phyloP scores from a whole-genome alignment of 2,329 filamentous ascomycete species.

The Aureobasidium sp. region DNA sequence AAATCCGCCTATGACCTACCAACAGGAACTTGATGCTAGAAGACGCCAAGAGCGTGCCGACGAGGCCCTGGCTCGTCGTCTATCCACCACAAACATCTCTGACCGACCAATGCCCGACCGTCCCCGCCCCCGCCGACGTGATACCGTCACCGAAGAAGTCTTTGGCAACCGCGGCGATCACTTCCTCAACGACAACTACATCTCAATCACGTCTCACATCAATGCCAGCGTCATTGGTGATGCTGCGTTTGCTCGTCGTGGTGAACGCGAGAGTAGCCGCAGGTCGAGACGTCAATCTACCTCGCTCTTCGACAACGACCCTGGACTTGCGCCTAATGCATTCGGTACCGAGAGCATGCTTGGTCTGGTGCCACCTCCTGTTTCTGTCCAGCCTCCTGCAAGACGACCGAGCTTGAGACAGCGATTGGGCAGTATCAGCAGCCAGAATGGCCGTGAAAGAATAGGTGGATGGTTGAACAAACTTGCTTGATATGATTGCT shows the following conservation, averaged over 20 bases:
- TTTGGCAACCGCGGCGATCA: conserved; percentile 49
- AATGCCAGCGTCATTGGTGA: conserved; percentile 27
- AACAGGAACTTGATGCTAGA: conserved; percentile 33
- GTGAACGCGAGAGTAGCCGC: conserved; percentile 26
- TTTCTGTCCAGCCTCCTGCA: neutral
- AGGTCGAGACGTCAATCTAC: conserved; percentile 20
- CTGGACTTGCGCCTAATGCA: conserved; percentile 27
- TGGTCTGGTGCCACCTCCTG: conserved; percentile 16
- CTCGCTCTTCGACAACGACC: conserved; percentile 19
- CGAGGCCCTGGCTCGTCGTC: conserved; percentile 44
- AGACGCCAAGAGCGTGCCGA: conserved; percentile 41
- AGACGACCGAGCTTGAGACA: conserved; percentile 5
- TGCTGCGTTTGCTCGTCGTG: conserved; percentile 25
- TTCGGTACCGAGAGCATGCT: conserved; percentile 31
- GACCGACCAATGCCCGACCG: conserved; percentile 17
- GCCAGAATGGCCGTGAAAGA: conserved; percentile 1
- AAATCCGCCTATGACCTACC: conserved; percentile 25
- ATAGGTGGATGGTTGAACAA: conserved; percentile 12
- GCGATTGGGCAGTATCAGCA: conserved; percentile 5
- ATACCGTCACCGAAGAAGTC: conserved; percentile 27
- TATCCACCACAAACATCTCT: conserved; percentile 40
- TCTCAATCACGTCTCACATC: conserved; percentile 27
- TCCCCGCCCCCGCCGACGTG: conserved; percentile 23
- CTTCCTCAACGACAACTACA: conserved; percentile 56
- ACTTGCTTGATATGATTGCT: neutral